A percentile compares a stretch with the other conserved stretches of the same genome.
Evolutionary conservation across 371 early-diverging fungal species (phyloP).

Genomic region (Mortierella sp.): DNA sequence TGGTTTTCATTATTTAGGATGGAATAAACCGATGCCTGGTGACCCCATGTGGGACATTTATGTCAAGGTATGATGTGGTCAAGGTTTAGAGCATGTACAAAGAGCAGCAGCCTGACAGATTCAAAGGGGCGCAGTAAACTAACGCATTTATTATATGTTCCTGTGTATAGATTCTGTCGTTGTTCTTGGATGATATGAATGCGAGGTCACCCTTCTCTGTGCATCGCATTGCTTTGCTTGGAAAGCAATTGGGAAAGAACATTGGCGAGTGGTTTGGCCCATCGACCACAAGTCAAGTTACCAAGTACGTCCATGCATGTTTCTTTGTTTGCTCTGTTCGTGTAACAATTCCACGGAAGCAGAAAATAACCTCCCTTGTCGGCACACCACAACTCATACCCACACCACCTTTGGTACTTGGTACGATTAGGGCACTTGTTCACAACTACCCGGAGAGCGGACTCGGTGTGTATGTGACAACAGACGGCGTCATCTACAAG

Average conservation of each 20-base stretch:
- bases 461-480: constrained; percentile 78
- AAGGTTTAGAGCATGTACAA: too few relatives aligned
- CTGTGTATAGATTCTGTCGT: constrained; percentile 74
- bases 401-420: neutral
- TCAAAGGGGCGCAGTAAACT: too few relatives aligned
- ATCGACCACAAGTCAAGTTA: constrained; percentile 90
- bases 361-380: too few relatives aligned
- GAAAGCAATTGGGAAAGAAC: constrained; percentile 86
- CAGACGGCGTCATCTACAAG: constrained; percentile 82
- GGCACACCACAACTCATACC: neutral
- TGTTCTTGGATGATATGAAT: constrained; percentile 88
- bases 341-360: neutral
- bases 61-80: constrained; percentile 53
- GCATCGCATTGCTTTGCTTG: constrained; percentile 91
- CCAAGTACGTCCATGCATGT: constrained; percentile 68
- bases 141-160: too few relatives aligned
- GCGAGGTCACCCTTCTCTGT: constrained; percentile 88
- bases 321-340: neutral
- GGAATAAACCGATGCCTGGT: constrained; percentile 62
- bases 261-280: constrained; percentile 99
- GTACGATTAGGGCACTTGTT: constrained; percentile 71
- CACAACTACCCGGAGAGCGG: constrained; percentile 71
- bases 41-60: constrained; percentile 59
- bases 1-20: constrained; percentile 51
- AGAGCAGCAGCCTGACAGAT: too few relatives aligned